Conservation (phyloP, 768 basidiomycete species). For the Phanerochaete carnosa region DNA sequence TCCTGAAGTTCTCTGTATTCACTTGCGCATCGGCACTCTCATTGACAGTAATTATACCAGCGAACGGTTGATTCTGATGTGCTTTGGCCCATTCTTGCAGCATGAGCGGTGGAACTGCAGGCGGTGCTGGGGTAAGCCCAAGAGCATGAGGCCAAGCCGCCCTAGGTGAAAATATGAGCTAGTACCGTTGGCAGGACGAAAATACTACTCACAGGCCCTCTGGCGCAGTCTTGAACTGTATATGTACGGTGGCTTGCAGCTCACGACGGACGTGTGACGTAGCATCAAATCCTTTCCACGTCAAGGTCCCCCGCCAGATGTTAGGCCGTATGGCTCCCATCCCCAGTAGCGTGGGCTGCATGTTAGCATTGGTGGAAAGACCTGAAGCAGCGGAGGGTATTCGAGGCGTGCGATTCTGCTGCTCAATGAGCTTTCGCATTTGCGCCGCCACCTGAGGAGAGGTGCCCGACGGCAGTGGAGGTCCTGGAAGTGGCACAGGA, state of each 20-base stretch:
- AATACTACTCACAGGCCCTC: not conserved
- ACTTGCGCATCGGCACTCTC: conserved; percentile 26
- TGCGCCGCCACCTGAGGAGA: conserved; percentile 32
- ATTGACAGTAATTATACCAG: conserved; percentile 29
- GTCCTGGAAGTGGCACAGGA: conserved; percentile 2
- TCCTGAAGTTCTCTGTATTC: conserved; percentile 43
- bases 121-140: conserved; percentile 39
- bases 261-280: conserved; percentile 38
- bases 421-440: conserved; percentile 49
- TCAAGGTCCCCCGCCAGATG: conserved; percentile 48
- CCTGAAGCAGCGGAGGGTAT: conserved; percentile 11
- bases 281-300: conserved; percentile 39
- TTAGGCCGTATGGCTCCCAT: not conserved
- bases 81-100: conserved; percentile 48
- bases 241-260: conserved; percentile 38
- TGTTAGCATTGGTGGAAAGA: conserved; percentile 11
- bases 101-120: conserved; percentile 34
- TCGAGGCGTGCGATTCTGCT: conserved; percentile 32
- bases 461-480: conserved; percentile 8
- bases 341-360: not conserved
- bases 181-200: not conserved
- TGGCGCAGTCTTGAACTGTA: conserved; percentile 16
- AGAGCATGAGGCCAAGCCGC: conserved; percentile 53
- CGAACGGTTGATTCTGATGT: conserved; percentile 30
- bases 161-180: conserved; percentile 28